Base-by-base conservation (phyloP, 2,329 filamentous ascomycete species). In the Penicillium sp. region DNA sequence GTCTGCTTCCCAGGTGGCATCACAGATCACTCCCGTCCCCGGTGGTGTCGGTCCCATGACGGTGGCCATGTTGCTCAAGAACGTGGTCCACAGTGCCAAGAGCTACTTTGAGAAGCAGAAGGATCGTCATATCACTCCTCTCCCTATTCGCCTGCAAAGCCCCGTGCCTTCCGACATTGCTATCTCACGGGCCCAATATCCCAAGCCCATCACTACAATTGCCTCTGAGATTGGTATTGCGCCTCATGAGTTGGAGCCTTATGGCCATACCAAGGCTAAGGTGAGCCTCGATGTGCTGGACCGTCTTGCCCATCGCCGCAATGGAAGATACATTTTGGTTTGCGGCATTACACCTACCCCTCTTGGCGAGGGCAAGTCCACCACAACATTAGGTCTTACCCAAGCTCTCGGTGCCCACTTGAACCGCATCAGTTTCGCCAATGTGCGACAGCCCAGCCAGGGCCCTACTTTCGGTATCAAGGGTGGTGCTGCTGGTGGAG, bases 391-490 rank as follows among this genome's bases (percentile, higher is more conserved):
- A 81, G 94, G 94, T 70, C 81, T 99, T 47, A 91, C 91, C 6
- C 94, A 99, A 74, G 94, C 94, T 34, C 79, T 99, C 45, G 91
- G 91, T 53, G 94, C 88, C 36, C 93, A 97, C 65, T 79, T 97
- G 46, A 89, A 88, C 63, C 89, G 89, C 55, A 82, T 97, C 62
- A 89, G 89, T 3, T 97, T 99, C 73, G 94, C 94, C 75, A 97
- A 99, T 71, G 94, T 99, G 47, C 86, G 94, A 57, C 94, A 99
- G 73, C 94, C 94, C 47, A 96, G 91, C 67, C 94, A 97, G 78
- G 94, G 94, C 4, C 94, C 94, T 52, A 99, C 94, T 0, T 99
- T 99, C 72, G 94, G 94, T 68, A 97, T 99, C 82, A 99, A 99
- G 81, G 94, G 94, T 59, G 94, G 94, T 67, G 94, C 94, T 56